Evolutionary conservation across 1,139 yeast genomes (phyloP), one percentile per base, ranked within the genome.

Genomic region (Geotrichum bryndzae): DNA sequence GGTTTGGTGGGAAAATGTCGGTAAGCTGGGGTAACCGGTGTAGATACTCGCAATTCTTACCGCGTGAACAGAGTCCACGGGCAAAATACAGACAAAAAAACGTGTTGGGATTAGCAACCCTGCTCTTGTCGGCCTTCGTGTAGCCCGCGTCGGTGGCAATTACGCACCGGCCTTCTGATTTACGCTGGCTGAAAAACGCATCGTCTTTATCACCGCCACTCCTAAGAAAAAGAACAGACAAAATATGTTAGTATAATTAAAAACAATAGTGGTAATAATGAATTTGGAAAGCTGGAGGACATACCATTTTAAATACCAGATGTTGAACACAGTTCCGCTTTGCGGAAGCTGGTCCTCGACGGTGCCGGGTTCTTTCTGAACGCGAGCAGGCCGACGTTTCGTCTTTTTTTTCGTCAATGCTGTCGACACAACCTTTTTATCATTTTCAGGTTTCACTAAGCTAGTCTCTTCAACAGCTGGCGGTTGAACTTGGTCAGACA

Each of bases 231-330:
- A 57, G 10, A n/a, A n/a, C n/a, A 15, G 18, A 41, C 11, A 33
- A 33, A 50, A 53, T 31, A 45, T 8, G 48, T 41, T 41, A 41
- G 22, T 35, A 35, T 15, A 35, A 13, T 35, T 35, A 13, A 35
- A 35, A 35, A 35, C 13, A 35, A 1, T 10, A 35, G n/a, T 13
- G 3, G 3, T 35, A 33, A 18, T 10, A 8, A 15, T 7, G 2
- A 13, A 52, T n/a, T 5, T 29, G 13, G 6, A 31, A 18, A 33
- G 23, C 27, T 10, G n/a, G 13, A 35, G 15, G 1, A 38, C 48
- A 4, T 51, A 64, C 97, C 97, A 91, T 73, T 87, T 87, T 63
- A 87, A 80, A 73, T 85, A 92, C 97, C 97, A 91, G 23, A 90
- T 81, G 69, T 92, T 94, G 77, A 87, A 92, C 0, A 84, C 83